These are phyloP conservation scores for Plasmodium falciparum DNA, from an alignment of 169 alveolate genomes.

Conservation along the genomic window DNA sequence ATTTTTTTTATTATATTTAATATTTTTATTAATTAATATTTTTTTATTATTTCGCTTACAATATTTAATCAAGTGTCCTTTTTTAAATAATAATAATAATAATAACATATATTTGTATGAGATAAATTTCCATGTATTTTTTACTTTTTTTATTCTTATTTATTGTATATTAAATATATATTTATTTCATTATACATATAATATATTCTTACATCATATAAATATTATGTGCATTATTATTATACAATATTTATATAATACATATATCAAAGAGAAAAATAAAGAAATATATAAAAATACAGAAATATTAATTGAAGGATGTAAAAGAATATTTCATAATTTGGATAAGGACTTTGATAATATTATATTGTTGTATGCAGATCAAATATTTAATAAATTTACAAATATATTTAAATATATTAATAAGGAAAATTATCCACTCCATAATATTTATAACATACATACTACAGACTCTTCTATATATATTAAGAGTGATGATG, in stretches of 20 bases:
- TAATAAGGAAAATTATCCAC: conserved; percentile 16
- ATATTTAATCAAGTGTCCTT: conserved; percentile 25
- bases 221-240: conserved; percentile 59
- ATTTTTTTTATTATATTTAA: conserved; percentile 23
- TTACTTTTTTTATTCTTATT: conserved; percentile 46
- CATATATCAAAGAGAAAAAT: conserved; percentile 52
- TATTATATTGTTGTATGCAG: conserved; percentile 41
- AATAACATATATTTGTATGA: conserved; percentile 18
- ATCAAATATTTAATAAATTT: conserved; percentile 52
- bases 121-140: conserved; percentile 65
- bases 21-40: conserved; percentile 42
- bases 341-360: conserved; percentile 47
- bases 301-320: conserved; percentile 66
- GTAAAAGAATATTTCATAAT: conserved; percentile 21
- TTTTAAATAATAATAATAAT: conserved; percentile 14
- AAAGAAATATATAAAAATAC: conserved; percentile 72
- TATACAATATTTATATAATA: conserved; percentile 49
- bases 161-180: conserved; percentile 47
- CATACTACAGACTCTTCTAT: no score
- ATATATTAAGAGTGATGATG: no score
- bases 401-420: conserved; percentile 68
- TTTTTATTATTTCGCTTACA: conserved; percentile 71
- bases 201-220: conserved; percentile 28
- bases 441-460: no score
- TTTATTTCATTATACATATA: conserved; percentile 41